Percentiles rank a stretch among this genome's conserved stretches.
These are phyloP conservation scores for Mixia osmundae DNA, from an alignment of 1,284 basidiomycete species.

Conservation along the genomic window DNA sequence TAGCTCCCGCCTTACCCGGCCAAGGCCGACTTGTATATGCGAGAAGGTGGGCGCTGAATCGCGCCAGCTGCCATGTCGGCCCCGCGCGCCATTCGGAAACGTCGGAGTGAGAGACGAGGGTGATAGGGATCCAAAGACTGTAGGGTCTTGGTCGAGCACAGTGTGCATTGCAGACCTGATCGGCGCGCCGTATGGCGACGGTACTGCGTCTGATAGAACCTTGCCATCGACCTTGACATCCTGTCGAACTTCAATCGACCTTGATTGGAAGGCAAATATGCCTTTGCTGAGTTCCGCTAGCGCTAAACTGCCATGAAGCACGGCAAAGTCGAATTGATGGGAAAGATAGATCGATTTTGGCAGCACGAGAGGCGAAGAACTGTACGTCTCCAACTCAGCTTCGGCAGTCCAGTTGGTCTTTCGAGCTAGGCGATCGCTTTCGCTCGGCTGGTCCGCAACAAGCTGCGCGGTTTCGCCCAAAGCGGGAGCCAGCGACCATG, in stretches of 20 bases:
- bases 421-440: background rate
- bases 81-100: slow-evolving; percentile 39
- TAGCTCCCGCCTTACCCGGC: too few species aligned
- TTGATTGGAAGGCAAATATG: slow-evolving; percentile 35
- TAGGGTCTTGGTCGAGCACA: slow-evolving; percentile 29
- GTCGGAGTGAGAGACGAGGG: slow-evolving; percentile 41
- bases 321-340: slow-evolving; percentile 53
- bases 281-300: slow-evolving; percentile 42
- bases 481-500: too few species aligned
- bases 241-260: slow-evolving; percentile 43
- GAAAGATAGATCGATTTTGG: slow-evolving; percentile 48
- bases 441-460: background rate
- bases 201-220: too few species aligned
- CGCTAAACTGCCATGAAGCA: slow-evolving; percentile 47
- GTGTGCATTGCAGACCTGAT: slow-evolving; percentile 43
- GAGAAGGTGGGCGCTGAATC: too few species aligned
- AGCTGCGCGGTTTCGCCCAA: background rate
- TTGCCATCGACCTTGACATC: slow-evolving; percentile 47
- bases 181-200: slow-evolving; percentile 42
- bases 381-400: slow-evolving; percentile 48
- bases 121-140: slow-evolving; percentile 25
- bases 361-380: slow-evolving; percentile 32
- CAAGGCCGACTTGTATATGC: too few species aligned
- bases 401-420: slow-evolving; percentile 36
- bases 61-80: slow-evolving; percentile 4